Base-by-base conservation (phyloP, 2,329 filamentous ascomycete species). In the Acephala macrosclerotiorum region DNA sequence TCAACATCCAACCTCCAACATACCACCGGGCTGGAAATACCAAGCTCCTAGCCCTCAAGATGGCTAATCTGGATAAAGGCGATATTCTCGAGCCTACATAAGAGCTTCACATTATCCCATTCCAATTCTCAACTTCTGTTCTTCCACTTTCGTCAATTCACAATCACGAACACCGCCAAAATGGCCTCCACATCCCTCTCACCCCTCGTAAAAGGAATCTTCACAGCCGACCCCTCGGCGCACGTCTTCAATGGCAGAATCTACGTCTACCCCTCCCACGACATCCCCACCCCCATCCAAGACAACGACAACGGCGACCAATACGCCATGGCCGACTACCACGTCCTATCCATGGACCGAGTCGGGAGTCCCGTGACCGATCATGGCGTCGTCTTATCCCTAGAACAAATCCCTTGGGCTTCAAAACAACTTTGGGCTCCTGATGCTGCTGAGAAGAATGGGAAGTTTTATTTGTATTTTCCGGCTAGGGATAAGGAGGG, bases 281-380 rank as follows among this genome's bases (percentile, higher is more conserved):
- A 94, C 79, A 86, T 90, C 71, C 89, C 92, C 77, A 92, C 90
- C 5, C 85, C 88, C 77, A 91, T 93, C 77, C 65, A 85, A 64
- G 89, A 91, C 82, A 94, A 94, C 80, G 91, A 94, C 83, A 93
- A 93, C 83, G 91, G 91, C 75, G 91, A 93, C 80, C 91, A 94
- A 77, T 94, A 93, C 77, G 91, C 93, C 80, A 94, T 94, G 91
- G 84, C 81, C 63, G 91, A 94, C 81, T 94, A 94, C 83, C 91
- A 94, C 78, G 91, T 94, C 76, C 89, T 94, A 78, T 81, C 80
- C 33, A 78, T 87, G 65, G 84, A 87, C 63, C 80, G 83, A 1
- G 80, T 87, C 26, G 84, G 83, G 66, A 81, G 82, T 0, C 80
- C 82, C 20, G 89, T 93, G 2, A 89, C 84, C 22, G 91, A 94